Evolutionary conservation across 129 eudicot species (phyloP).

Genomic region (Kitagawia praeruptora): DNA sequence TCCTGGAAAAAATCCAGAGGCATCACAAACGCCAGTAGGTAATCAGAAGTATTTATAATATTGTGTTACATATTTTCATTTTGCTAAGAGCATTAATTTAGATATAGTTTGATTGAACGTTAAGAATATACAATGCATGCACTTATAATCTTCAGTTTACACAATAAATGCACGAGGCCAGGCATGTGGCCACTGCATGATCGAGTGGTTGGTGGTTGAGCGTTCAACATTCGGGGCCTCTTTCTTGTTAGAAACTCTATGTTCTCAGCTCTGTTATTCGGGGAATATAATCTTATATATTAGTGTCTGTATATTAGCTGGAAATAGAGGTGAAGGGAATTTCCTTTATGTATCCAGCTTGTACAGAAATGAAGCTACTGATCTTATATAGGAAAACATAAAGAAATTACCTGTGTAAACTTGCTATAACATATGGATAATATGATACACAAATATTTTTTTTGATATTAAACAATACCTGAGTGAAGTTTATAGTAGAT

Average conservation of each 20-base stretch:
- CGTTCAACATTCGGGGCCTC: not conserved
- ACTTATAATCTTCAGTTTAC: not conserved
- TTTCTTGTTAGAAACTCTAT: not conserved
- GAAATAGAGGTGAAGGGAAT: too few species aligned
- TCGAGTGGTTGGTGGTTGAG: not conserved
- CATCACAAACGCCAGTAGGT: constrained; percentile 20
- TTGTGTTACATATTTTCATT: not conserved
- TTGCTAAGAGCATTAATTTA: not conserved
- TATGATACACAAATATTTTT: not conserved
- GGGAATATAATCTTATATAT: not conserved
- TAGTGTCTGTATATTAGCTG: too few species aligned
- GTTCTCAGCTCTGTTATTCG: not conserved
- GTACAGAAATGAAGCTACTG: too few species aligned
- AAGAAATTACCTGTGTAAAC: too few species aligned
- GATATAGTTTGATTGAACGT: not conserved
- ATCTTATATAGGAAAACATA: too few species aligned
- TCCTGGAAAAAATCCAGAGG: constrained; percentile 56
- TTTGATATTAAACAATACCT: not conserved
- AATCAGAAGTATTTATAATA: constrained; percentile 44
- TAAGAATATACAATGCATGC: not conserved
- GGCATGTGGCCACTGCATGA: not conserved
- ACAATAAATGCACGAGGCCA: not conserved
- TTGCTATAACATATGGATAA: too few species aligned
- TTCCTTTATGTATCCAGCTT: too few species aligned
- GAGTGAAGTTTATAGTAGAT: not conserved